A percentile compares a stretch with the other conserved stretches of the same genome.
These are phyloP conservation scores for Botryotinia calthae DNA, from an alignment of 2,329 filamentous ascomycete species.

Conservation along the genomic window DNA sequence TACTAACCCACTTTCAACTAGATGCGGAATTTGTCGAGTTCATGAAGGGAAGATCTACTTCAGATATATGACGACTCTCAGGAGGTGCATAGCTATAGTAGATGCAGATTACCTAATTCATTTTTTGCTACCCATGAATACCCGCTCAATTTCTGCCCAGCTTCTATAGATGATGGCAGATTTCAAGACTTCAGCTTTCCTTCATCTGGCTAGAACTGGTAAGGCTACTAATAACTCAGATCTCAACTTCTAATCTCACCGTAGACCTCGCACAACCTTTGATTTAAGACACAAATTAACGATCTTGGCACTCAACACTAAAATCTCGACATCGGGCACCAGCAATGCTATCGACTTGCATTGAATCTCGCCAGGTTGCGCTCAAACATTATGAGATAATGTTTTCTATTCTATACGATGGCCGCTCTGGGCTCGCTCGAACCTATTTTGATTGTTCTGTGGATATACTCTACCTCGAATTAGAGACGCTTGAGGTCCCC, in stretches of 20 bases:
- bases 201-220: background rate
- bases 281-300: background rate
- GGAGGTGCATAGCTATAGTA: background rate
- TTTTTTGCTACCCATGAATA: background rate
- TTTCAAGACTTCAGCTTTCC: too few relatives aligned
- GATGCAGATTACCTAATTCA: background rate
- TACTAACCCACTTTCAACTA: conserved; percentile 23
- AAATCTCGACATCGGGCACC: background rate
- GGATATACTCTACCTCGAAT: background rate
- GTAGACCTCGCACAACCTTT: too few relatives aligned
- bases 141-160: background rate
- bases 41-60: conserved; percentile 34
- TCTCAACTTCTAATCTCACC: background rate
- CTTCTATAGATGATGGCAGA: background rate
- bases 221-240: background rate
- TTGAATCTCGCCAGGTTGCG: background rate
- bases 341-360: background rate
- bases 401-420: background rate
- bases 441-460: background rate
- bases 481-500: background rate
- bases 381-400: background rate
- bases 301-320: background rate
- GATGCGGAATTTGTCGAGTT: conserved; percentile 41
- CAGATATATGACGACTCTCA: conserved; percentile 21
- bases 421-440: background rate